Evolutionary conservation across 306 rosid genomes (phyloP).

Genomic region (Cyclanthera cordifolia): DNA sequence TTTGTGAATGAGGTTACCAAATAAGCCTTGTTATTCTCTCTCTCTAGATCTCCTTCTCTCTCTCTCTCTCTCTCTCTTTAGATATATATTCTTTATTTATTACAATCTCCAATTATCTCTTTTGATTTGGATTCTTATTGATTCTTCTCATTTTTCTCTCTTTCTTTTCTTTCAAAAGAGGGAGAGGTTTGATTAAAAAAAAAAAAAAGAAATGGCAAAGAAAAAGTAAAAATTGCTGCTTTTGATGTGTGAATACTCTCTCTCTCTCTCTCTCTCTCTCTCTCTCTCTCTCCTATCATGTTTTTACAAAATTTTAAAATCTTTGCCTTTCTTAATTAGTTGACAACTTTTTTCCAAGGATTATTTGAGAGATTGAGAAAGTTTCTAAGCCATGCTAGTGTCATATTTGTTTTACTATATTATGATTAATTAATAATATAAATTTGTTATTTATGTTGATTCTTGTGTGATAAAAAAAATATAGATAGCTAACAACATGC

Average conservation of each 20-base stretch:
- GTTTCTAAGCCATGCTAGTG: neutral
- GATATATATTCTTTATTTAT: slow-evolving; percentile 54
- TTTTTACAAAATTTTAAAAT: neutral
- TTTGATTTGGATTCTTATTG: slow-evolving; percentile 23
- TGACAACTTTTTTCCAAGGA: neutral
- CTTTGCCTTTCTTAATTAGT: neutral
- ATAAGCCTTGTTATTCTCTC: slow-evolving; percentile 36
- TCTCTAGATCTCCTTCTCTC: slow-evolving; percentile 7
- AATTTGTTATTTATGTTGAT: too few species aligned
- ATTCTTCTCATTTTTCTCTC: slow-evolving; percentile 7
- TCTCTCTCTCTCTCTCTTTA: too few species aligned
- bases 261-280: slow-evolving; percentile 2
- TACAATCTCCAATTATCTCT: slow-evolving; percentile 27
- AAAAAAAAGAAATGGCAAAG: slow-evolving; percentile 29
- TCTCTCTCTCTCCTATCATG: neutral
- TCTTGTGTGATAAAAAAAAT: too few species aligned
- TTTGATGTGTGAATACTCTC: slow-evolving; percentile 8
- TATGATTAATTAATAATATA: too few species aligned
- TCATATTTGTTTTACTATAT: neutral
- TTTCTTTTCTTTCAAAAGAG: slow-evolving; percentile 7
- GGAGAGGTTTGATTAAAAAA: too few species aligned
- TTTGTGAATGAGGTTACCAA: slow-evolving; percentile 17
- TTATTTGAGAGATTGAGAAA: neutral
- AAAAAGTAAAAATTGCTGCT: slow-evolving; percentile 29
- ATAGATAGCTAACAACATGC: too few species aligned